These are phyloP conservation scores for Diplocarpon mali DNA, from an alignment of 2,329 filamentous ascomycete species.

Conservation along the genomic window DNA sequence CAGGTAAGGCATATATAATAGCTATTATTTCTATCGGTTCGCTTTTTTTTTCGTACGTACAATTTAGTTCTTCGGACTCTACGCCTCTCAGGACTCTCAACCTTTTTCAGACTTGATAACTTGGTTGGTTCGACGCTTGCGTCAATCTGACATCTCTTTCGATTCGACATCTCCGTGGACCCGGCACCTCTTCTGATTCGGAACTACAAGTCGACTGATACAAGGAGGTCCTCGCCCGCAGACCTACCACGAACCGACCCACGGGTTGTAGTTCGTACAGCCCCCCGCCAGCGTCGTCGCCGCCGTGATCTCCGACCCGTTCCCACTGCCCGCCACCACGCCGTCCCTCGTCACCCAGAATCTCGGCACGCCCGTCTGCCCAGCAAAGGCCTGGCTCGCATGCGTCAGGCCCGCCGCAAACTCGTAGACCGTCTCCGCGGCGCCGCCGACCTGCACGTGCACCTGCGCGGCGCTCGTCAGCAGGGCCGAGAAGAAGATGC, in stretches of 20 bases:
- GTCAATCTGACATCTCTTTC: too few relatives aligned
- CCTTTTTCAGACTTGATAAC: too few relatives aligned
- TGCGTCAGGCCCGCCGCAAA: slow-evolving; percentile 19
- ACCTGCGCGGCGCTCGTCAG: slow-evolving; percentile 5
- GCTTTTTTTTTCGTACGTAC: too few relatives aligned
- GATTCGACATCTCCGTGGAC: too few relatives aligned
- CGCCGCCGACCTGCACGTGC: slow-evolving; percentile 26
- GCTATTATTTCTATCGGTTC: too few relatives aligned
- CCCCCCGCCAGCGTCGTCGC: slow-evolving; percentile 12
- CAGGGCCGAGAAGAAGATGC: neutral
- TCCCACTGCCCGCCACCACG: slow-evolving; percentile 10
- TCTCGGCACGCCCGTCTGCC: slow-evolving; percentile 24
- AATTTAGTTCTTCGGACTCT: too few relatives aligned
- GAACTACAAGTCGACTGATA: too few relatives aligned
- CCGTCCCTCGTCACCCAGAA: slow-evolving; percentile 23
- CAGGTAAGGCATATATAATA: too few relatives aligned
- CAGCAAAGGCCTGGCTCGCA: slow-evolving; percentile 24
- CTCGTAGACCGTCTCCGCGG: slow-evolving; percentile 6
- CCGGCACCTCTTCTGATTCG: too few relatives aligned
- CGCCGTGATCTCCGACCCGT: slow-evolving; percentile 20
- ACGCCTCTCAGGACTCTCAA: too few relatives aligned
- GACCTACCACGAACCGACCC: slow-evolving; percentile 15
- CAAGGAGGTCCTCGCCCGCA: too few relatives aligned
- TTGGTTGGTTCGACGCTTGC: too few relatives aligned
- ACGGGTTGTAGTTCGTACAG: slow-evolving; percentile 22